A percentile compares a stretch with the other conserved stretches of the same genome.
These are phyloP conservation scores for Naganishia liquefaciens DNA, from an alignment of 1,284 basidiomycete species.

Conservation along the genomic window DNA sequence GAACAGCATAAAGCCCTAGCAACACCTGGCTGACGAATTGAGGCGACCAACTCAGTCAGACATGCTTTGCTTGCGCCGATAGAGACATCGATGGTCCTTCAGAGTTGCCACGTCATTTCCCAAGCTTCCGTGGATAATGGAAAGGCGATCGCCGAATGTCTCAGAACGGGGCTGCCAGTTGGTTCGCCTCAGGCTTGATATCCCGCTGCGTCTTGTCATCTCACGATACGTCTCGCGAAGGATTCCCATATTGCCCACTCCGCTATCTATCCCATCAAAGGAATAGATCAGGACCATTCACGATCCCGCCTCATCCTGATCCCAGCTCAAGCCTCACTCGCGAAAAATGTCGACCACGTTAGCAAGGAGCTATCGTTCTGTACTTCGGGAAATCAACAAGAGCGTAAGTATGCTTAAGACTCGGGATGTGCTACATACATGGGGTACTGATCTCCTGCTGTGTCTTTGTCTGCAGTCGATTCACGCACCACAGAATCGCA, in stretches of 20 bases:
- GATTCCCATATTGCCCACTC: too few relatives aligned
- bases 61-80: too few relatives aligned
- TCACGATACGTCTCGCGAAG: background rate
- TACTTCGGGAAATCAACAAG: conserved; percentile 50
- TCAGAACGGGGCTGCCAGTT: conserved; percentile 2
- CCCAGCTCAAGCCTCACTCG: background rate
- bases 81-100: too few relatives aligned
- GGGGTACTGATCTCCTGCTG: too few relatives aligned
- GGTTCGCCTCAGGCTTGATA: background rate
- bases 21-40: background rate
- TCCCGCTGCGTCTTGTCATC: background rate
- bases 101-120: conserved; percentile 15
- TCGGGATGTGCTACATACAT: too few relatives aligned
- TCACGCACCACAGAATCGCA: conserved; percentile 56
- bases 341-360: conserved; percentile 38
- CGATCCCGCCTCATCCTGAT: background rate
- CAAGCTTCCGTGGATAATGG: background rate
- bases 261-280: too few relatives aligned
- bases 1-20: background rate
- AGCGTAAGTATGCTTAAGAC: conserved; percentile 41
- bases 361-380: conserved; percentile 43
- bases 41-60: too few relatives aligned
- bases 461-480: conserved; percentile 54
- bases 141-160: conserved; percentile 29
- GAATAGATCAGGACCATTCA: too few relatives aligned